Percentiles rank a stretch among this genome's conserved stretches.
Conservation (phyloP, 129 eudicot genomes). For the Arctium minus region DNA sequence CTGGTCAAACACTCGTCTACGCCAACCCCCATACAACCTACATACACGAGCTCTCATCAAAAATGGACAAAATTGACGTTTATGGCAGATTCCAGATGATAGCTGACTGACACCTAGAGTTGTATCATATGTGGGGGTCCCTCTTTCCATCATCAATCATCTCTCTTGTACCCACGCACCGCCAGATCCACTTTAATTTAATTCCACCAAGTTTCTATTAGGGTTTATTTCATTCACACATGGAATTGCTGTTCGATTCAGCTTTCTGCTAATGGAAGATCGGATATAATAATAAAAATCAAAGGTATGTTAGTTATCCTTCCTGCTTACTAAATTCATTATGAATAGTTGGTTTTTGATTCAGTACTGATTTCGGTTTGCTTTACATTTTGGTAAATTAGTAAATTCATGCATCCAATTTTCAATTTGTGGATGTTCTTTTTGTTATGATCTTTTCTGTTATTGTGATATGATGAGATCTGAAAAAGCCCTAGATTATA, state of each 20-base stretch:
- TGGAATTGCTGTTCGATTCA: conserved; percentile 2
- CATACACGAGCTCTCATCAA: neutral
- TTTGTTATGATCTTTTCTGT: neutral
- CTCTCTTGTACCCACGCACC: conserved; percentile 13
- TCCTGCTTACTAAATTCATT: neutral
- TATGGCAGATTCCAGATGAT: conserved; percentile 17
- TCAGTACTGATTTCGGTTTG: neutral
- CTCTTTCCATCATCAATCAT: neutral
- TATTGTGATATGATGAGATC: neutral
- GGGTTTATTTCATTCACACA: conserved; percentile 11
- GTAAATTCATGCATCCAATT: neutral
- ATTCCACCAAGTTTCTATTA: neutral
- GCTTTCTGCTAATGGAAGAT: neutral
- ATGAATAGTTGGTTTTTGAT: neutral
- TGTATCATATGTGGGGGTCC: conserved; percentile 26
- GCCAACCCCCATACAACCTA: conserved; percentile 1
- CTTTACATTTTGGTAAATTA: neutral
- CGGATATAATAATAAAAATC: neutral
- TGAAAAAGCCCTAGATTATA: conserved; percentile 4
- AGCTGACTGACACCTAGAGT: conserved; percentile 25
- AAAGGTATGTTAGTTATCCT: neutral
- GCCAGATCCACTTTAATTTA: neutral
- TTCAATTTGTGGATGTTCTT: neutral
- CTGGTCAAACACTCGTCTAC: conserved; percentile 3
- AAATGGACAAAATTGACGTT: conserved; percentile 1